Conservation (phyloP, 352 stramenopile species). For the Pythium pectinolyticum region DNA sequence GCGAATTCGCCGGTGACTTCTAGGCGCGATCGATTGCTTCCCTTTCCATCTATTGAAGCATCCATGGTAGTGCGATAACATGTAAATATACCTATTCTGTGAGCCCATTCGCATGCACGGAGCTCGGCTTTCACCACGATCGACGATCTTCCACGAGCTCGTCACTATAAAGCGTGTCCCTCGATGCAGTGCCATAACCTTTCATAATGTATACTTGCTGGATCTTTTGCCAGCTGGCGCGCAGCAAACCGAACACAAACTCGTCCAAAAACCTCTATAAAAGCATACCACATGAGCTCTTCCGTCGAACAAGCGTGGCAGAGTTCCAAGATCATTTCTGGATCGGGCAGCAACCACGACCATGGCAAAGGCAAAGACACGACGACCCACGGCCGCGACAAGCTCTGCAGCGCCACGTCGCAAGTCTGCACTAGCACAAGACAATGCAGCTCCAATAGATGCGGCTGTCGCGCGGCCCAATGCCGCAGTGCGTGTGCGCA, state of each 20-base stretch:
- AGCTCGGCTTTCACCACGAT: background rate
- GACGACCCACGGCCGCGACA: background rate
- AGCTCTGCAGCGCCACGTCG: background rate
- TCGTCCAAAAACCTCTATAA: background rate
- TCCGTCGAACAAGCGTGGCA: no score
- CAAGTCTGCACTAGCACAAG: background rate
- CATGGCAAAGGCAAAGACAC: constrained; percentile 6
- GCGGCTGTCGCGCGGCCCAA: constrained; percentile 16
- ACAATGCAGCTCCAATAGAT: background rate
- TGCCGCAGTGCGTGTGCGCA: background rate
- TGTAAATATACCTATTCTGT: constrained; percentile 4
- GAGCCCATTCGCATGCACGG: background rate
- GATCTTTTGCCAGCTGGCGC: background rate
- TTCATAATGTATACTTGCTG: background rate
- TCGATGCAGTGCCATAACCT: background rate
- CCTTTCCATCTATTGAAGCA: background rate
- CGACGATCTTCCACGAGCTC: background rate
- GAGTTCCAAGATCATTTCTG: background rate
- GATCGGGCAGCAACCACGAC: no score
- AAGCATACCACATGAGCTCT: background rate
- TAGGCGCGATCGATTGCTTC: no score
- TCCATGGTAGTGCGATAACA: background rate
- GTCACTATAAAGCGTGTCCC: background rate
- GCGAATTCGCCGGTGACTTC: constrained; percentile 27
- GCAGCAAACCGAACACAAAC: background rate